Base-by-base conservation (phyloP, 73 alveolate genomes). In the Urostyla sp. region DNA sequence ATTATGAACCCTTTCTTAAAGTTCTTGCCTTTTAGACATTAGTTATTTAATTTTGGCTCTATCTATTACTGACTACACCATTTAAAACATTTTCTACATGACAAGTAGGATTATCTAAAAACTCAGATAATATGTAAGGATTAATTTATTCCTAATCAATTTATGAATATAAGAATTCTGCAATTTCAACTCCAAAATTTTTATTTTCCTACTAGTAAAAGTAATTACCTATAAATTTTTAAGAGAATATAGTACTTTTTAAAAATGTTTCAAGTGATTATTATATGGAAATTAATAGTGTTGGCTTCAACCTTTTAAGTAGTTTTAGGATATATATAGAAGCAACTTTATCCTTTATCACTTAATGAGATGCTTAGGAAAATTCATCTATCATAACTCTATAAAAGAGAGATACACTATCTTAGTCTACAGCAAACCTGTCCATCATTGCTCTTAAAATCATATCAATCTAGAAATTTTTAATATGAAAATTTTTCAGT, bases 341-440 rank as follows among this genome's bases (percentile, higher is more conserved):
- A n/a, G 49, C 34, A 30, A 67, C 55, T 26, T 75, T 75, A 8
- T 75, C 87, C 44, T 57, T 75, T 7, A 75, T 37, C 34, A 75
- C 11, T 1, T 34, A 23, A 10, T 36, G 72, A 6, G 66, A 4
- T 1, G 87, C 79, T 0, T 16, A 3, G 16, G 55, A 52, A 46
- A 75, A 75, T 44, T 75, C 87, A 13, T 75, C 87, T 26, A 54
- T 57, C n/a, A 75, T 23, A 0, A 63, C 58, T 23, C 43, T 75
- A 37, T 75, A 75, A 28, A 75, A 75, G 32, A 23, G 38, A 13
- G 82, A 63, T 27, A 80, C 63, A 11, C 66, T 63, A 18, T 80
- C 90, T 0, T 55, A 57, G 23, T 74, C 76, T 7, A 72, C 82
- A 15, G 80, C 91, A 60, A 83, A 83, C 43, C 80, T 72, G 30